Evolutionary conservation across 345 rosid species (phyloP).

Genomic region (Gossypium arboreum): DNA sequence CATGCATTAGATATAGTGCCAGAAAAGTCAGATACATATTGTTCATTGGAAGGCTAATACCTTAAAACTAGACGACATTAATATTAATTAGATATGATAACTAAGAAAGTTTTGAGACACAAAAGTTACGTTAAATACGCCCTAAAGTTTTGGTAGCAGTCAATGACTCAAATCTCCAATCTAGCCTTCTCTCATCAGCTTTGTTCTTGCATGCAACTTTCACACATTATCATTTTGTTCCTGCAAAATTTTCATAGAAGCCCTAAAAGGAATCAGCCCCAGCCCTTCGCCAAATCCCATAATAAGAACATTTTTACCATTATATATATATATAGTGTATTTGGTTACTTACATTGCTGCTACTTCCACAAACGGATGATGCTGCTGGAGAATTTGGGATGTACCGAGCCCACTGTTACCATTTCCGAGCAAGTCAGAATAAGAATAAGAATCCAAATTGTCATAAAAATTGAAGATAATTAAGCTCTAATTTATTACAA

Average conservation of each 20-base stretch:
- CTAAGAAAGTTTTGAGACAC: neutral
- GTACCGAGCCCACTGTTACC: conserved; percentile 84
- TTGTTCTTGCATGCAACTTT: neutral
- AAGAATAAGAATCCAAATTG: neutral
- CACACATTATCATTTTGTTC: neutral
- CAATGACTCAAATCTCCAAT: neutral
- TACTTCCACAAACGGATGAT: conserved; percentile 56
- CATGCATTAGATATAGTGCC: neutral
- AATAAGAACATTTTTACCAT: neutral
- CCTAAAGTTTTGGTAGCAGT: neutral
- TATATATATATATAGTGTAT: neutral
- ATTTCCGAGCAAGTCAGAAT: neutral
- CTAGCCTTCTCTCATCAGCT: neutral
- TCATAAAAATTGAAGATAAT: neutral
- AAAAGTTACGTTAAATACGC: neutral
- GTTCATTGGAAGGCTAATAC: neutral
- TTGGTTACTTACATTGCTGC: conserved; percentile 20
- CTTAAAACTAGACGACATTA: neutral
- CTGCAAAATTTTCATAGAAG: neutral
- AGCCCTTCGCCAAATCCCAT: neutral
- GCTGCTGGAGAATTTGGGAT: conserved; percentile 58
- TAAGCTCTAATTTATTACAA: neutral
- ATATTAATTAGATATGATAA: neutral
- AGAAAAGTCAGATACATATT: neutral
- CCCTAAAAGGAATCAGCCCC: neutral